These are phyloP conservation scores for Syzygium aqueum DNA, from an alignment of 345 rosid genomes.

Conservation along the genomic window DNA sequence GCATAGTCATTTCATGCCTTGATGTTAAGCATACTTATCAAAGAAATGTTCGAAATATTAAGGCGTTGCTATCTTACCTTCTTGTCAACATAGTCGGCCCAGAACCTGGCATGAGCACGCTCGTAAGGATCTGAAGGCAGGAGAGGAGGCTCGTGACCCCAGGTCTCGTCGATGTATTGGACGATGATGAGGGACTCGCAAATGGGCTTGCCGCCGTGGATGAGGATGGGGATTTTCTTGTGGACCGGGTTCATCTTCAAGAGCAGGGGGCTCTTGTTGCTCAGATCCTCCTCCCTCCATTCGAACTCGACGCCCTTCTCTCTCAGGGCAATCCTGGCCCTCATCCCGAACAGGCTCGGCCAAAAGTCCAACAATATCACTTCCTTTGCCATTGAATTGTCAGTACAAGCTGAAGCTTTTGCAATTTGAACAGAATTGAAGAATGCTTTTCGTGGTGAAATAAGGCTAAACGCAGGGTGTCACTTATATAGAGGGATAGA, in stretches of 20 bases:
- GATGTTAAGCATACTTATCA: not conserved
- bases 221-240: conserved; percentile 6
- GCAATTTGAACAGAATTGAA: not conserved
- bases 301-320: conserved; percentile 8
- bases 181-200: conserved; percentile 6
- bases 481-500: not conserved
- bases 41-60: not conserved
- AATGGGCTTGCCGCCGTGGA: conserved; percentile 8
- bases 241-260: conserved; percentile 6
- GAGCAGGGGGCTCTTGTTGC: conserved; percentile 6
- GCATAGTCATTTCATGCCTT: not conserved
- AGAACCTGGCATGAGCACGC: not conserved
- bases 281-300: conserved; percentile 1
- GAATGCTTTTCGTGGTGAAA: not conserved
- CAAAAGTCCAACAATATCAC: conserved; percentile 9
- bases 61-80: not conserved
- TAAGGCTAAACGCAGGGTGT: not conserved
- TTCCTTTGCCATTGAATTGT: conserved; percentile 2
- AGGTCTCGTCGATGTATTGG: conserved; percentile 7
- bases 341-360: conserved; percentile 8
- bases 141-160: conserved; percentile 1
- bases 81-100: conserved; percentile 9
- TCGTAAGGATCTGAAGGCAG: conserved; percentile 5
- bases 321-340: conserved; percentile 9
- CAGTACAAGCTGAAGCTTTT: not conserved